Evolutionary conservation across 2,329 filamentous ascomycete genomes (phyloP).

Genomic region (Neopestalotiopsis clavispora): DNA sequence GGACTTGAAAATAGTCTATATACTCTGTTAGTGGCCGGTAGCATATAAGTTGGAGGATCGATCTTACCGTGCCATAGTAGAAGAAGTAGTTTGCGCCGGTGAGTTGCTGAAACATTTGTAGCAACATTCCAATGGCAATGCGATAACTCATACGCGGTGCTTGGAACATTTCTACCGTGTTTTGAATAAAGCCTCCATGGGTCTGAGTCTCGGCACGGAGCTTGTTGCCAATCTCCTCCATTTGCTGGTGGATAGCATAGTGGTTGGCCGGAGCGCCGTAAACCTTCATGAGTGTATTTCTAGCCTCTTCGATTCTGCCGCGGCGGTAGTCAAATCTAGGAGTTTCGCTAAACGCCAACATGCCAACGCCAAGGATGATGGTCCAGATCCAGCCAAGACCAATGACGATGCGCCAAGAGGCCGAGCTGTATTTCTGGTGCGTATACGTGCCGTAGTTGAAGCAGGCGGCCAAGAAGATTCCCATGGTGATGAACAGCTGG

Average conservation of each 20-base stretch:
- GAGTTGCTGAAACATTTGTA: constrained; percentile 72
- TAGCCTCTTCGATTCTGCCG: constrained; percentile 51
- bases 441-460: constrained; percentile 66
- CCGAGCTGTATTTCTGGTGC: constrained; percentile 49
- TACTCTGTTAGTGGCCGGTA: neutral
- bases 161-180: constrained; percentile 65
- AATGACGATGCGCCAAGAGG: constrained; percentile 66
- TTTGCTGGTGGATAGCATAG: constrained; percentile 50
- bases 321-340: constrained; percentile 56
- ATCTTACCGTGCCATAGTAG: constrained; percentile 58
- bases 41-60: constrained; percentile 28
- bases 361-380: constrained; percentile 51
- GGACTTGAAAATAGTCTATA: constrained; percentile 48
- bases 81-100: constrained; percentile 73
- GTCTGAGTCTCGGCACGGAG: constrained; percentile 51
- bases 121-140: constrained; percentile 60
- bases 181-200: constrained; percentile 45
- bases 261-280: constrained; percentile 51
- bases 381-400: constrained; percentile 58
- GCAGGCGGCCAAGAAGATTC: constrained; percentile 64
- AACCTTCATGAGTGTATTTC: constrained; percentile 51
- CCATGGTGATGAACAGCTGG: constrained; percentile 75
- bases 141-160: constrained; percentile 69
- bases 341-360: constrained; percentile 57
- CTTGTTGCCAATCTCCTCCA: constrained; percentile 59